These are phyloP conservation scores for Mercurialis annua DNA, from an alignment of 345 rosid genomes.

Conservation along the genomic window DNA sequence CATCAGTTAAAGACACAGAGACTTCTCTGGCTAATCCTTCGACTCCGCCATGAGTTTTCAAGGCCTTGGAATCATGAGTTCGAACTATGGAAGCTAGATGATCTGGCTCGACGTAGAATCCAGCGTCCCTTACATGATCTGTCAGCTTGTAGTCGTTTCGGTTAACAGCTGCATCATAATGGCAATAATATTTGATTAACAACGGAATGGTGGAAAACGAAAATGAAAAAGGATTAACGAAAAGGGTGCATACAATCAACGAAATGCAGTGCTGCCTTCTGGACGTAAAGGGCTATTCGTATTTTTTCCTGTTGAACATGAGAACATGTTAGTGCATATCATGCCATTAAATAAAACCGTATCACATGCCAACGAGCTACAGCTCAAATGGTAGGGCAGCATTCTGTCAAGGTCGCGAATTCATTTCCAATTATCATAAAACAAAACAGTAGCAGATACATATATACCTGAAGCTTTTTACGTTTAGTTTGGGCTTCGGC, in stretches of 20 bases:
- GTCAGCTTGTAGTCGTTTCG: constrained; percentile 32
- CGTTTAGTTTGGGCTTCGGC: constrained; percentile 29
- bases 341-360: too few species aligned
- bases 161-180: constrained; percentile 37
- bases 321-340: too few species aligned
- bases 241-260: constrained; percentile 35
- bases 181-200: not conserved
- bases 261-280: constrained; percentile 52
- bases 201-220: not conserved
- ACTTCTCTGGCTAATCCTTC: constrained; percentile 36
- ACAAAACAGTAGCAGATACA: not conserved
- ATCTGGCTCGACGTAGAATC: constrained; percentile 40
- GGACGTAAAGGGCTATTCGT: constrained; percentile 51
- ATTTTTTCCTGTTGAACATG: constrained; percentile 44
- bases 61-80: constrained; percentile 29
- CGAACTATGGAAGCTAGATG: constrained; percentile 35
- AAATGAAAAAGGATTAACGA: not conserved
- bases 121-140: constrained; percentile 32
- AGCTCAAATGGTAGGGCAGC: too few species aligned
- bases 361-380: too few species aligned
- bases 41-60: constrained; percentile 37
- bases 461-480: constrained; percentile 20
- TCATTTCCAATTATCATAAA: too few species aligned
- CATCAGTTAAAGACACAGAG: constrained; percentile 41
- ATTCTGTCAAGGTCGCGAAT: too few species aligned